These are phyloP conservation scores for Hemisphaericaspora xylofermentans DNA, from an alignment of 1,139 yeast species.

Conservation along the genomic window DNA sequence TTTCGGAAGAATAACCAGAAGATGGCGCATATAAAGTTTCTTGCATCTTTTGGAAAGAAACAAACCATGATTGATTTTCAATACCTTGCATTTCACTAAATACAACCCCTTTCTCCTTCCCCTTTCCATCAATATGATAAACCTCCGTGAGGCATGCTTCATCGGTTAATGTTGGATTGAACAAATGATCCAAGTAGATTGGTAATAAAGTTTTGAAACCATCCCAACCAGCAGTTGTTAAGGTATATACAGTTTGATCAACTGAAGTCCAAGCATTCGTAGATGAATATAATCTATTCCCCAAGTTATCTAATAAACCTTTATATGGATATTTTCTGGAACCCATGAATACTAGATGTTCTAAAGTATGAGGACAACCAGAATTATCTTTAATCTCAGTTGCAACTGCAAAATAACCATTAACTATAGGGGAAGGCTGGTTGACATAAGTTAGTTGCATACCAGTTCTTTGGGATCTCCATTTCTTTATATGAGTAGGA, in stretches of 20 bases:
- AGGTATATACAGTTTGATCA: conserved; percentile 92
- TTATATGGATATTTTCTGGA: conserved; percentile 86
- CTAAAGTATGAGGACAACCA: conserved; percentile 95
- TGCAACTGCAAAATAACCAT: conserved; percentile 93
- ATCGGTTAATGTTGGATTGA: conserved; percentile 84
- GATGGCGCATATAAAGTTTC: conserved; percentile 55
- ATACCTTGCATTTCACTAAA: conserved; percentile 97
- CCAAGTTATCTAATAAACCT: conserved; percentile 84
- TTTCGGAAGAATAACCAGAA: conserved; percentile 87
- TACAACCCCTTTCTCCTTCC: conserved; percentile 94
- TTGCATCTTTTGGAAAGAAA: conserved; percentile 63
- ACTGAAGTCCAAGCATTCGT: conserved; percentile 98
- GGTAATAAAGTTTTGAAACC: conserved; percentile 86
- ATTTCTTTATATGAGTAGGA: conserved; percentile 62
- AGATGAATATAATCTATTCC: conserved; percentile 78
- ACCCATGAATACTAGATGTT: conserved; percentile 94
- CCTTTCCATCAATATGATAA: conserved; percentile 88
- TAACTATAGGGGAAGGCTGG: conserved; percentile 85
- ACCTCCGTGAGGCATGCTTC: conserved; percentile 94
- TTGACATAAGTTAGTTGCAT: conserved; percentile 74
- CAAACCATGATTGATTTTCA: conserved; percentile 76
- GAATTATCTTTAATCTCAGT: conserved; percentile 85
- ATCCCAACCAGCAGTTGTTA: conserved; percentile 94
- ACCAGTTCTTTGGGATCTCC: conserved; percentile 78
- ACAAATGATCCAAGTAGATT: conserved; percentile 82